Evolutionary conservation across 2,329 filamentous ascomycete genomes (phyloP).

Genomic region (Sclerotinia glacialis): DNA sequence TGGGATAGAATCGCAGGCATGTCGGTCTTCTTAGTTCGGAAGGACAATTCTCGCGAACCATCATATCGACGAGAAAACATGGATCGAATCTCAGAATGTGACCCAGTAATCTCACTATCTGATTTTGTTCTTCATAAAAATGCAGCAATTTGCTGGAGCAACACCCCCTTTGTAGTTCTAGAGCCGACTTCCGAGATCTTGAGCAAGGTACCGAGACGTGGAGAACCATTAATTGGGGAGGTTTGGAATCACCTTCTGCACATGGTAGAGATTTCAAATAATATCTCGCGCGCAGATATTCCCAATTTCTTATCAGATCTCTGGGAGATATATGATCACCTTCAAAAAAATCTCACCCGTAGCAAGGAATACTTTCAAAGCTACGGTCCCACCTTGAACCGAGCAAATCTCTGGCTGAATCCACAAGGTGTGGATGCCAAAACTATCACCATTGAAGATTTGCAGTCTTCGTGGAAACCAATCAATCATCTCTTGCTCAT

Average conservation of each 20-base stretch:
- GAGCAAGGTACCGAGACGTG: not conserved
- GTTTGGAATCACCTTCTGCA: slow-evolving; percentile 32
- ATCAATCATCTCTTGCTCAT: slow-evolving; percentile 31
- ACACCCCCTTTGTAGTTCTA: slow-evolving; percentile 28
- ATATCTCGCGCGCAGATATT: slow-evolving; percentile 20
- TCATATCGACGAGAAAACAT: slow-evolving; percentile 26
- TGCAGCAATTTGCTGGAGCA: slow-evolving; percentile 32
- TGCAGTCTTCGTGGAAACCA: slow-evolving; percentile 29
- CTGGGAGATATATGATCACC: slow-evolving; percentile 28
- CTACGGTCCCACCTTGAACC: not conserved
- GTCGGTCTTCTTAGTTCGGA: slow-evolving; percentile 26
- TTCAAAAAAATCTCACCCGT: slow-evolving; percentile 27
- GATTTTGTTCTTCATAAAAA: slow-evolving; percentile 26
- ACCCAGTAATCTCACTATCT: slow-evolving; percentile 23
- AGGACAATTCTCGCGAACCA: slow-evolving; percentile 23
- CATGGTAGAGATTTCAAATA: slow-evolving; percentile 25
- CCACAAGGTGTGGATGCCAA: slow-evolving; percentile 17
- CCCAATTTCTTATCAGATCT: slow-evolving; percentile 29
- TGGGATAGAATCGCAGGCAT: slow-evolving; percentile 24
- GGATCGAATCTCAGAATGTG: slow-evolving; percentile 21
- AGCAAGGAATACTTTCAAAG: slow-evolving; percentile 17
- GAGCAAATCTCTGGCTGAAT: slow-evolving; percentile 29
- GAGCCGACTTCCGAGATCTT: slow-evolving; percentile 27
- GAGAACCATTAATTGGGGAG: slow-evolving; percentile 22
- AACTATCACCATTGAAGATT: slow-evolving; percentile 19